Evolutionary conservation across 495 filamentous ascomycete species (phyloP).

Genomic region (Penicillium verhagenii): DNA sequence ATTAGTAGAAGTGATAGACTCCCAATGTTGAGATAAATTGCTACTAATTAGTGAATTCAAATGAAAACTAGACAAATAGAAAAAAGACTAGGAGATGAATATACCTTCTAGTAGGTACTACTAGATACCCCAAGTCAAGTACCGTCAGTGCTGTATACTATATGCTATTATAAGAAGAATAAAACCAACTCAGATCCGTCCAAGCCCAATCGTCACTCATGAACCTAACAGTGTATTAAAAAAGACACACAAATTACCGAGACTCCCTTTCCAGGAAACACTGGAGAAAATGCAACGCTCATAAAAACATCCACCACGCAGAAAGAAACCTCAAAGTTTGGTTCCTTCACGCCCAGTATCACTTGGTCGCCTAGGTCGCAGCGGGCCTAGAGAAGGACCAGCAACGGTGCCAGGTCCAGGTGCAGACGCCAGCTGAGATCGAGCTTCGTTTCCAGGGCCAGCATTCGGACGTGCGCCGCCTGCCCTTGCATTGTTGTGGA

Average conservation of each 20-base stretch:
- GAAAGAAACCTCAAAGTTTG: constrained; percentile 29
- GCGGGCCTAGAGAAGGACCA: constrained; percentile 23
- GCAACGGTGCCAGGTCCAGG: constrained; percentile 30
- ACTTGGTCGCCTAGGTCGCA: constrained; percentile 40
- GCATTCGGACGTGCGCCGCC: constrained; percentile 23
- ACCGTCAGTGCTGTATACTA: neutral
- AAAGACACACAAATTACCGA: neutral
- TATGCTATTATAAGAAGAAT: neutral
- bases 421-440: constrained; percentile 21
- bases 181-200: neutral
- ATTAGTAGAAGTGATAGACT: too few species aligned
- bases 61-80: too few species aligned
- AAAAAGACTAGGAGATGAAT: too few species aligned
- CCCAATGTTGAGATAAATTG: neutral
- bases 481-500: constrained; percentile 45
- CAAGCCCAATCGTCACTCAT: neutral
- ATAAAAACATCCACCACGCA: constrained; percentile 1
- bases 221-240: neutral
- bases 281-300: constrained; percentile 19
- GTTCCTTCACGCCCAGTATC: constrained; percentile 48
- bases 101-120: too few species aligned
- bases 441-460: constrained; percentile 11
- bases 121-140: neutral
- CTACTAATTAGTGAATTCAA: neutral
- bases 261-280: constrained; percentile 1